A percentile compares a stretch with the other conserved stretches of the same genome.
These are phyloP conservation scores for Mycena sanguinolenta DNA, from an alignment of 768 basidiomycete genomes.

Conservation along the genomic window DNA sequence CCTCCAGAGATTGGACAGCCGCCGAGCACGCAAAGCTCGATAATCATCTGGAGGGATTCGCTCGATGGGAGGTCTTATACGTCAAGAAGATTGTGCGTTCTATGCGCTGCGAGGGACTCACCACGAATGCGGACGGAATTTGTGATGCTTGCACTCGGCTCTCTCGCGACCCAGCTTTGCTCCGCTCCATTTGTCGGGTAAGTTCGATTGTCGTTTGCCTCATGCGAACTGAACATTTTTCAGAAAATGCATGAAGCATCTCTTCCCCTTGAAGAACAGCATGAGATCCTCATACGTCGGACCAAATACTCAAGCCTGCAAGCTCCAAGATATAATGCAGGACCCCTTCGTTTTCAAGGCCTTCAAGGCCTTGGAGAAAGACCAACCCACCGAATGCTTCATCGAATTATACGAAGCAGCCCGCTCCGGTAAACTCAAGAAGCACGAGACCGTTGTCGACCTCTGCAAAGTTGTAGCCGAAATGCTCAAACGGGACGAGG, in stretches of 20 bases:
- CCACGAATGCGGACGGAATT: conserved; percentile 12
- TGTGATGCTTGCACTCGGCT: conserved; percentile 16
- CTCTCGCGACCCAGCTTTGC: too few relatives aligned
- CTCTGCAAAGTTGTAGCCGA: background rate
- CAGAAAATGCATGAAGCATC: background rate
- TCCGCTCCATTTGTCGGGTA: too few relatives aligned
- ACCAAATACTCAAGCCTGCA: background rate
- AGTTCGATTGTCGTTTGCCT: background rate
- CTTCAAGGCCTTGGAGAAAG: background rate
- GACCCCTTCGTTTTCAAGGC: background rate
- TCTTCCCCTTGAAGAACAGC: background rate
- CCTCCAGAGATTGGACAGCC: conserved; percentile 1
- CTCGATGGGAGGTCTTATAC: conserved; percentile 24
- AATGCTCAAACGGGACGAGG: background rate
- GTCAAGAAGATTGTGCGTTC: background rate
- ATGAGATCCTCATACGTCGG: background rate
- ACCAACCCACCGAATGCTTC: background rate
- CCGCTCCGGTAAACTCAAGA: background rate
- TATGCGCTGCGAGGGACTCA: conserved; percentile 20
- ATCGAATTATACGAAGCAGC: background rate
- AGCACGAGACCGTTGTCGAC: background rate
- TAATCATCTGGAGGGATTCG: background rate
- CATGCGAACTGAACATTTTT: background rate
- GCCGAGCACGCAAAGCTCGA: conserved; percentile 15
- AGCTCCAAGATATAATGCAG: background rate